A percentile compares a stretch with the other conserved stretches of the same genome.
Evolutionary conservation across 352 stramenopile genomes (phyloP).

Genomic region (Globisporangium orthogonon): DNA sequence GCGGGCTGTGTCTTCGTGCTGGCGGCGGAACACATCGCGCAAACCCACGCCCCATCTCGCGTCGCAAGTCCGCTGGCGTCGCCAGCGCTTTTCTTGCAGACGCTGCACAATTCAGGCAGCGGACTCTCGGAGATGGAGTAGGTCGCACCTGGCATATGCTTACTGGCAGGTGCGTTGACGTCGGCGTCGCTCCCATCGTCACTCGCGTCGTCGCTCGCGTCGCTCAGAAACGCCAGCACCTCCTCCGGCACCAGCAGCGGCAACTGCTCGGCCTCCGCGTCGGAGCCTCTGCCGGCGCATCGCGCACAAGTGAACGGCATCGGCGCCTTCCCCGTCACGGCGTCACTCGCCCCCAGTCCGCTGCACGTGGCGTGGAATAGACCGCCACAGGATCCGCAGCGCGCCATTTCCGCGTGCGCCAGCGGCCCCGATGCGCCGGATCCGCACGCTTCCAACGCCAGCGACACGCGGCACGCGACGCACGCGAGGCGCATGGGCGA

Average conservation of each 20-base stretch:
- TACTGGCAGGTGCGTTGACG: neutral
- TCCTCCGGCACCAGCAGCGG: slow-evolving; percentile 31
- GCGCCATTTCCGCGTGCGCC: slow-evolving; percentile 10
- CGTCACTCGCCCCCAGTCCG: slow-evolving; percentile 3
- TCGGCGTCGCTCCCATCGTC: slow-evolving; percentile 1
- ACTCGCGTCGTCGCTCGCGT: neutral
- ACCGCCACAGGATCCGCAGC: slow-evolving; percentile 29
- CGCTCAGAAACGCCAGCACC: slow-evolving; percentile 18
- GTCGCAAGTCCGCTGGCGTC: too few relatives aligned
- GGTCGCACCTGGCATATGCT: too few relatives aligned
- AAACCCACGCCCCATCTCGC: too few relatives aligned
- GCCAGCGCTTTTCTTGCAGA: too few relatives aligned
- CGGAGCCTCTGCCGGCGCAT: slow-evolving; percentile 7
- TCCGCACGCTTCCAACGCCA: neutral
- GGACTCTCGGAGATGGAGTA: too few relatives aligned
- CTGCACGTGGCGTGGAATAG: slow-evolving; percentile 36
- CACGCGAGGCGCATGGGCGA: slow-evolving; percentile 33
- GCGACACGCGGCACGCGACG: slow-evolving; percentile 30
- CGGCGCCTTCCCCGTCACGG: slow-evolving; percentile 3
- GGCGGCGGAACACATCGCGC: too few relatives aligned
- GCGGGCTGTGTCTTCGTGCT: too few relatives aligned
- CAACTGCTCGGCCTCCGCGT: neutral
- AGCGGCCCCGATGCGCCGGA: neutral
- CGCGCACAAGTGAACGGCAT: slow-evolving; percentile 15
- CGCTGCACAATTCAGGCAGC: too few relatives aligned